A percentile compares a stretch with the other conserved stretches of the same genome.
Conservation (phyloP, 78 protist genomes). For the Tieghemostelium lacteum region DNA sequence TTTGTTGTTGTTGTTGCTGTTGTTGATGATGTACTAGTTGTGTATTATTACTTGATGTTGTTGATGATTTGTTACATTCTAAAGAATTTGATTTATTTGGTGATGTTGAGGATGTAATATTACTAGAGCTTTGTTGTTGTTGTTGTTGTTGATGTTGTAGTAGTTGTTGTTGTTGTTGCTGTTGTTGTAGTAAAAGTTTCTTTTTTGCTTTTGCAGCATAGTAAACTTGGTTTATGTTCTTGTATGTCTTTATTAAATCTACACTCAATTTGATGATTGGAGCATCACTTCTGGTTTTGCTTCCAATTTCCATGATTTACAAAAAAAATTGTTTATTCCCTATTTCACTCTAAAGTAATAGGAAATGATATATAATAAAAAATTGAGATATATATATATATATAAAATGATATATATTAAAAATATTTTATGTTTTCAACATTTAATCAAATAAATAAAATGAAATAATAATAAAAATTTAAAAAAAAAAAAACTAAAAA, state of each 20-base stretch:
- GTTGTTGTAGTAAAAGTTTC: conserved; percentile 10
- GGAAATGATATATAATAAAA: too few species aligned
- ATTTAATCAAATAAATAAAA: too few species aligned
- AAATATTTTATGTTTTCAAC: neutral
- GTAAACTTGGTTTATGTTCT: conserved; percentile 58
- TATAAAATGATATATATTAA: too few species aligned
- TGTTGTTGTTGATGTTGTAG: conserved; percentile 18
- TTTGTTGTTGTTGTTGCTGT: neutral
- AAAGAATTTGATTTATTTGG: neutral
- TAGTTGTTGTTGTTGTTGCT: conserved; percentile 11
- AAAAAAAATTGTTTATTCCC: too few species aligned
- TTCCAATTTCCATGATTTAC: too few species aligned
- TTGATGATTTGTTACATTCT: too few species aligned
- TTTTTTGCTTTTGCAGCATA: conserved; percentile 62
- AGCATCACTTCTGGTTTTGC: conserved; percentile 40
- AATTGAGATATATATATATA: too few species aligned
- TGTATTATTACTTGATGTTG: neutral
- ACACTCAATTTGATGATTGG: conserved; percentile 52
- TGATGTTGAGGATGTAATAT: neutral
- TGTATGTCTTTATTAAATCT: conserved; percentile 59
- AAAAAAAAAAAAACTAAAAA: too few species aligned
- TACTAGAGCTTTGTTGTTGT: conserved; percentile 12
- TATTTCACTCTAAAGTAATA: too few species aligned
- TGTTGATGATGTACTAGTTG: neutral
- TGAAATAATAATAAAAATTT: neutral